These are phyloP conservation scores for Voacanga thouarsii DNA, from an alignment of 257 asterid species.

Conservation along the genomic window DNA sequence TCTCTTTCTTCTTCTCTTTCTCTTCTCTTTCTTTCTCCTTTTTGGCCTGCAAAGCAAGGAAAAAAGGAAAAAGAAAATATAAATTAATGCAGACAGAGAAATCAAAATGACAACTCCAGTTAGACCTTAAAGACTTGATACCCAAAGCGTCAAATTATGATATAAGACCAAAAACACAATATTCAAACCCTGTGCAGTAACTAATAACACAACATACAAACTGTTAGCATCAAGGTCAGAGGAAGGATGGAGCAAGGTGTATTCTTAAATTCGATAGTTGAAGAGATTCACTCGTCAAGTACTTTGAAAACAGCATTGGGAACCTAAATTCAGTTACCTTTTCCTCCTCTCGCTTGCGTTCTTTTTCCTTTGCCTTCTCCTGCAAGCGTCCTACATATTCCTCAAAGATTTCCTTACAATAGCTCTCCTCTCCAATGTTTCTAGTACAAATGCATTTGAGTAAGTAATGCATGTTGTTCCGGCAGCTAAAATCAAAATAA, in stretches of 20 bases:
- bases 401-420: slow-evolving; percentile 67
- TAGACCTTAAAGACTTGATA: neutral
- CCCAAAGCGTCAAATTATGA: neutral
- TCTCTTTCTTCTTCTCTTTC: slow-evolving; percentile 66
- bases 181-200: neutral
- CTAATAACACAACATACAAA: neutral
- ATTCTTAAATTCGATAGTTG: neutral
- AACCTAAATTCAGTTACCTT: slow-evolving; percentile 45
- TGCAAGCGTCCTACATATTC: slow-evolving; percentile 72
- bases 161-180: neutral
- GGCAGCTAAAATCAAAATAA: slow-evolving; percentile 14
- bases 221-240: neutral
- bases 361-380: slow-evolving; percentile 88
- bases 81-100: neutral
- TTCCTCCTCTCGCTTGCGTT: slow-evolving; percentile 90
- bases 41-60: slow-evolving; percentile 53
- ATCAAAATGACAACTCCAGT: neutral
- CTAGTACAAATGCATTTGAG: slow-evolving; percentile 33
- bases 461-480: slow-evolving; percentile 13
- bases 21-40: slow-evolving; percentile 88
- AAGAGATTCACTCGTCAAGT: neutral
- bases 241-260: neutral
- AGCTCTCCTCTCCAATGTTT: slow-evolving; percentile 82
- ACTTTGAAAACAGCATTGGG: neutral
- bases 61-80: neutral